Conservation (phyloP, 106 monocot species). For the Dendrobium officinale region DNA sequence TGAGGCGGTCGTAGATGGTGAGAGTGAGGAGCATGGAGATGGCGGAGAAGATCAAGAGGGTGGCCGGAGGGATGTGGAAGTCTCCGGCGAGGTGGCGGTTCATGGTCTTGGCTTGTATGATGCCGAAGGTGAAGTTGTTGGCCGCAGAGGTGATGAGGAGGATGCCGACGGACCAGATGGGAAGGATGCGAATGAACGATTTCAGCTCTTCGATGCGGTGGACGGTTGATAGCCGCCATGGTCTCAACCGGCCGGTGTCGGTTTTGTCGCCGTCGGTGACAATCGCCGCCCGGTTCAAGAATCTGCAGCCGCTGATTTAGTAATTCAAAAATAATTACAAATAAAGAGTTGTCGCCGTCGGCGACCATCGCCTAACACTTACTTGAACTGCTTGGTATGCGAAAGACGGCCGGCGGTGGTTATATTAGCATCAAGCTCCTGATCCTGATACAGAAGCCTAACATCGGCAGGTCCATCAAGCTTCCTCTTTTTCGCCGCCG, state of each 20-base stretch:
- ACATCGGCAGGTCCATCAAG: conserved; percentile 11
- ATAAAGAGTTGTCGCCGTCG: conserved; percentile 12
- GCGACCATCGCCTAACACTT: not conserved
- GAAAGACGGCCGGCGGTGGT: conserved; percentile 41
- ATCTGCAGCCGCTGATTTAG: conserved; percentile 15
- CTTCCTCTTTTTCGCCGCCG: conserved; percentile 52
- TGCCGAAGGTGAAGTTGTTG: conserved; percentile 50
- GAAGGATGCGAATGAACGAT: conserved; percentile 52
- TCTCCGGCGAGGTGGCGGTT: conserved; percentile 40
- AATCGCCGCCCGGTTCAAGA: conserved; percentile 56
- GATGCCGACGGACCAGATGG: conserved; percentile 55
- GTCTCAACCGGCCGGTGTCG: conserved; percentile 20
- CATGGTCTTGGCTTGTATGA: conserved; percentile 59
- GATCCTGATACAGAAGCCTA: conserved; percentile 35
- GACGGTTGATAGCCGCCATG: conserved; percentile 58
- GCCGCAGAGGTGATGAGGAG: conserved; percentile 23
- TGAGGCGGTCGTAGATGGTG: conserved; percentile 39
- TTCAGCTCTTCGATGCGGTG: conserved; percentile 70
- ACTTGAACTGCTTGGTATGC: conserved; percentile 32
- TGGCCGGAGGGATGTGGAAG: conserved; percentile 51
- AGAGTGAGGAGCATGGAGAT: conserved; percentile 35
- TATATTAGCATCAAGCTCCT: conserved; percentile 55
- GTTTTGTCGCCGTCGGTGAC: conserved; percentile 14
- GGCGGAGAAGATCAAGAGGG: conserved; percentile 43
- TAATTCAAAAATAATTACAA: too few relatives aligned